Evolutionary conservation across 176 grass and related monocot species (phyloP), one percentile per base, ranked within the genome.

Genomic region (Phoenix roebelenii): DNA sequence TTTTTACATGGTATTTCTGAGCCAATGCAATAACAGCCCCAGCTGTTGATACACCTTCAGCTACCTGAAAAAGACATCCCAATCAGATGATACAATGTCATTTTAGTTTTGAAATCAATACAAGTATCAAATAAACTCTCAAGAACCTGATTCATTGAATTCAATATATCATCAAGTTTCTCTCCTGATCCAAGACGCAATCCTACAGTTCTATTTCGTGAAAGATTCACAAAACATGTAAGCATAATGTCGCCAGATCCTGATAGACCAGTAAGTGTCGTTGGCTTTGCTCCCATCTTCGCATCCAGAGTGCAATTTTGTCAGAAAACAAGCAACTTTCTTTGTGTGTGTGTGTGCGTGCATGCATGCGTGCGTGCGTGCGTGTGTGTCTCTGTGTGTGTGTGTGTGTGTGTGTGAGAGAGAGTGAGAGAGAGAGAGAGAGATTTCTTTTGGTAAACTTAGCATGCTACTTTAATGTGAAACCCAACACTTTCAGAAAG

Each of bases 241-340:
- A 90, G 91, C 91, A 96, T 96, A 65, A 96, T 90, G 54, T 96
- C 86, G 54, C 91, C 91, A 1, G 86, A 85, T 54, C 91, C 91
- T 87, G 86, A 96, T 49, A 96, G 81, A 68, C 91, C 91, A 87
- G 86, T 69, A 63, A 96, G 80, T 23, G 86, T 96, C 57, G 83
- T 87, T 72, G 86, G 68, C 79, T 90, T 90, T 23, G 83, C 91
- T 87, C 91, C 91, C 86, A 90, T 95, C 91, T 95, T 67, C 57
- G 67, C 64, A 63, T 30, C 57, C n/a, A 29, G 7, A 15, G 1
- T 15, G 25, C 16, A 65, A 65, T 28, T 12, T 53, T 25, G 4
- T 25, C 9, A 44, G 35, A 44, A 14, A 44, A 44, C 35, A 44
- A 44, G 12, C 9, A 44, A 44, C 35, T 26, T 26, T 26, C 4